Base-by-base conservation (phyloP, 31 red algal genomes). In the Odonthalia washingtoniensis region DNA sequence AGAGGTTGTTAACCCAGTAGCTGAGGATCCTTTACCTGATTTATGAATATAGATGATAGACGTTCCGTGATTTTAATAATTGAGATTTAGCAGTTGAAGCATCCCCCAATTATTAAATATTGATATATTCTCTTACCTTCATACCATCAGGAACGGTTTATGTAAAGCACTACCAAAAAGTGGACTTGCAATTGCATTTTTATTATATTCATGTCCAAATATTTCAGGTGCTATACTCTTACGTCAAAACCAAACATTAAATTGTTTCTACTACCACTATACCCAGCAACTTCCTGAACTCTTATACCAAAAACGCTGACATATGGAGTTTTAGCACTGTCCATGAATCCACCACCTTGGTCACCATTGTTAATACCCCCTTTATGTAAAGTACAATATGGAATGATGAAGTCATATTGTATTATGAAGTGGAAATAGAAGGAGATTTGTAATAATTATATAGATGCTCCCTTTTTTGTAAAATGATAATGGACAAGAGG, bases 141-240 rank as follows among this genome's bases (percentile, higher is more conserved):
- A 98, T 95, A 24, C 96, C 96, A 45, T 98, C 96, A 18, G 96
- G 96, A 98, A 80, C 35, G 75, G 86, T 88, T 98, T 98, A 68
- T 90, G 81, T 72, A 89, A 57, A 6, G 96, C 84, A 2, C 96
- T 90, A 12, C 93, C 89, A 70, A 98, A 95, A 16, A 98, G 77
- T 57, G 88, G 91, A n/a, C 84, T 85, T 44, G 90, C 89, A 46
- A 98, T 95, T 21, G 96, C 96, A 49, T 89, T 92, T 77, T 98
- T 98, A 38, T 92, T 92, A 65, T 98, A 90, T 17, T 83, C n/a
- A 62, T 93, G 90, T 52, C 96, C 96, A 24, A 86, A 95, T 12
- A 98, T 95, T 45, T 95, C 93, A 16, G 96, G 96, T 31, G 96
- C 96, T 6, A 98, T 92, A n/a, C n/a, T 70, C 91, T 90, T 21